Conservation (phyloP, 1,284 basidiomycete genomes). For the Anthracocystis setariae region DNA sequence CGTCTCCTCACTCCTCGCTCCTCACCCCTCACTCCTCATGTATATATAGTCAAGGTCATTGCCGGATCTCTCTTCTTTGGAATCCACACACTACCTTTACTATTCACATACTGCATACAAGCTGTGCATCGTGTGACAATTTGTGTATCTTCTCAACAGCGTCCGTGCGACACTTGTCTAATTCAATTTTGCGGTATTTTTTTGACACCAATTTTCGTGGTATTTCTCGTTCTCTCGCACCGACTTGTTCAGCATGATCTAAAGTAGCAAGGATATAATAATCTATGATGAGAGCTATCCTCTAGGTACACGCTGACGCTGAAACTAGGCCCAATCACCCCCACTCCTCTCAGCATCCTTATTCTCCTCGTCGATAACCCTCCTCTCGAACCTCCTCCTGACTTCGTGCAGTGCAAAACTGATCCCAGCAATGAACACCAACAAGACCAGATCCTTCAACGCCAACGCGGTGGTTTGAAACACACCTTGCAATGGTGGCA, state of each 20-base stretch:
- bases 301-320: not conserved
- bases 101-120: too few species aligned
- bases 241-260: too few species aligned
- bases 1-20: too few species aligned
- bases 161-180: not conserved
- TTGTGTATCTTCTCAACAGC: not conserved
- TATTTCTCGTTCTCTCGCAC: too few species aligned
- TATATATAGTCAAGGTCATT: too few species aligned
- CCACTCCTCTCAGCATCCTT: slow-evolving; percentile 7
- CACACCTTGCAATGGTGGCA: slow-evolving; percentile 86
- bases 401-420: slow-evolving; percentile 83
- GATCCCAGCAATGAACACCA: slow-evolving; percentile 77
- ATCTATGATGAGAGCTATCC: not conserved
- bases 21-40: too few species aligned
- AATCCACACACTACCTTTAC: too few species aligned
- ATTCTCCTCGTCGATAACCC: slow-evolving; percentile 18
- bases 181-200: not conserved
- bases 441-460: slow-evolving; percentile 76
- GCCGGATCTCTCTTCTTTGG: too few species aligned
- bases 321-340: slow-evolving; percentile 19
- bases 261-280: too few species aligned
- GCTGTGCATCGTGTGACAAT: too few species aligned
- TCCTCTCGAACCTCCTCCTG: slow-evolving; percentile 78
- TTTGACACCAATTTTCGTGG: not conserved
- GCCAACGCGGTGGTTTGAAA: slow-evolving; percentile 90